Base-by-base conservation (phyloP, 2,329 filamentous ascomycete species). In the Sclerotinia borealis region DNA sequence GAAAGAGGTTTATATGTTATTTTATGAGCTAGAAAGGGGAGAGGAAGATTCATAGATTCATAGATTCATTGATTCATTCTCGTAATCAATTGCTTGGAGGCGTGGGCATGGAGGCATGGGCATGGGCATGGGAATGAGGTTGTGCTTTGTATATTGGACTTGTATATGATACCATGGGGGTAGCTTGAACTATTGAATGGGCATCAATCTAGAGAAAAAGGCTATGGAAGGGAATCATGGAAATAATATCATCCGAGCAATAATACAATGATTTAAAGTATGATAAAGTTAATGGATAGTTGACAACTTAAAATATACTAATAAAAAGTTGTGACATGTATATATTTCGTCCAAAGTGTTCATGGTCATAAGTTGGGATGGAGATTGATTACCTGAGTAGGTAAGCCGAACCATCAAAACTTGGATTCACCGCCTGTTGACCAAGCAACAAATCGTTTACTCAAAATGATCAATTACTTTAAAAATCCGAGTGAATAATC, bases 1-100 rank as follows among this genome's bases (percentile, higher is more conserved):
- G 77, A 89, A 88, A 71, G 95, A 99, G 76, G 93, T 98, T 0
- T 99, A 99, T 75, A 79, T 99, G 74, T 77, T 99, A 59, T 99
- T 99, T 76, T 99, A 99, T 76, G 93, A 98, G 79, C 79, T 96
- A 70, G 90, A 74, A 25, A 70, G 66, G 49, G 67, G 68, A 41
- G 68, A 68, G 1, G 69, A 68, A 37, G 59, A 64, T 47, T n/a
- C 37, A 63, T 65, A 63, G 37, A 50, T 48, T 29, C n/a, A n/a
- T n/a, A 37, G 59, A 64, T 47, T n/a, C 37, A 63, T 65, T 61
- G 37, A 50, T 48, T 29, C 41, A 58, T 37, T 37, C 13, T 58
- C 3, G 31, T 31, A n/a, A 11, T 37, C 7, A 9, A 17, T 39
- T 62, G 34, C 22, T 56, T 47, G 13, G 15, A 25, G 11, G 19